Evolutionary conservation across 129 eudicot species (phyloP).

Genomic region (Centella asiatica): DNA sequence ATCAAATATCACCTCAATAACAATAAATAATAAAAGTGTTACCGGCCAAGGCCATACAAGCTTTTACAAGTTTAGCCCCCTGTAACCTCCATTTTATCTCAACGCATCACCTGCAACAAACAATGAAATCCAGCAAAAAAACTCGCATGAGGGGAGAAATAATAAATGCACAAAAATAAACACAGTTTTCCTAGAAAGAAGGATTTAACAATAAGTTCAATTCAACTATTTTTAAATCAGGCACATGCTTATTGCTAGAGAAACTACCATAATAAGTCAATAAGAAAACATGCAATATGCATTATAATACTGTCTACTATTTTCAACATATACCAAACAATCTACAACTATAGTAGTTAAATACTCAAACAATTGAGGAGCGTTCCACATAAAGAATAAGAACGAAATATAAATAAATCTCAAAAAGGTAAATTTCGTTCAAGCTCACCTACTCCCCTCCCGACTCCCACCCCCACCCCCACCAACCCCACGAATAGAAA

Average conservation of each 20-base stretch:
- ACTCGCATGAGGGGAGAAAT: not conserved
- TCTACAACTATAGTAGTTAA: not conserved
- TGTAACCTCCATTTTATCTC: constrained; percentile 44
- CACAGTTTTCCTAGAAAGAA: not conserved
- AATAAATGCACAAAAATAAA: too few relatives aligned
- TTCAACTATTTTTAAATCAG: not conserved
- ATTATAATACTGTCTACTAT: not conserved
- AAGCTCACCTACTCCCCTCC: constrained; percentile 4
- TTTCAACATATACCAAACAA: not conserved
- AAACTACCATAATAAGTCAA: not conserved
- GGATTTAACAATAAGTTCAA: not conserved
- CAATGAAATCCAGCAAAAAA: not conserved
- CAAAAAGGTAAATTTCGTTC: not conserved
- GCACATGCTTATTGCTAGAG: not conserved
- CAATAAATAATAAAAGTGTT: constrained; percentile 11
- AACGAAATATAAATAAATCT: not conserved
- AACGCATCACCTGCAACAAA: constrained; percentile 6
- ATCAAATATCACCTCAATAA: not conserved
- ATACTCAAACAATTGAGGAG: not conserved
- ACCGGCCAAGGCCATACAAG: constrained; percentile 77
- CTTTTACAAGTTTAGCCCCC: constrained; percentile 49
- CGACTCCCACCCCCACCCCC: not conserved
- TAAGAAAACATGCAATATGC: not conserved
- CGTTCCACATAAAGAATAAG: not conserved
- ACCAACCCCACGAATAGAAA: not conserved